Base-by-base conservation (phyloP, 805 yeast genomes). In the Yarrowia yakushimensis region DNA sequence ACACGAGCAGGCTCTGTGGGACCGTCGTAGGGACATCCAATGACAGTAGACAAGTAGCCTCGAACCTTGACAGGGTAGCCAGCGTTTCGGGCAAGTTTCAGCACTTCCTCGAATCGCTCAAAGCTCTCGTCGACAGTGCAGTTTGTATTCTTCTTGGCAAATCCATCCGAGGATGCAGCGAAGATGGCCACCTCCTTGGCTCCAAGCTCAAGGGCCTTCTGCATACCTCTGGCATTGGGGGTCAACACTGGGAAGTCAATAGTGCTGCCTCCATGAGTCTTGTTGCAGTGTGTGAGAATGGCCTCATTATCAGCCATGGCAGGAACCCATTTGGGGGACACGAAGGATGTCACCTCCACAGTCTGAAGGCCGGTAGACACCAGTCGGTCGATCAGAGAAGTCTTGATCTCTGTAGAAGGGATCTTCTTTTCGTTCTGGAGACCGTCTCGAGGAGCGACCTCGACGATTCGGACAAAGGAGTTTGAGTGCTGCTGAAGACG, bases 241-340 rank as follows among this genome's bases (percentile, higher is more conserved):
- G 70, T 65, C 50, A 72, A 66, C 12, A 70, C 73, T 2, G 74
- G 72, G 60, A 67, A 71, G 33, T 62, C 41, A 20, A 67, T 66
- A 13, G 23, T 30, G 25, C 31, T 39, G 8, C 17, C 10, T 12
- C 37, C 43, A 11, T 45, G 54, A 17, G 48, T 57, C 27, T 42
- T 23, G 23, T 65, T 25, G 33, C 52, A 42, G 43, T 59, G 55
- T 41, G 15, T 23, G 20, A 45, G 43, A 5, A 72, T 60, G n/a
- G 65, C 64, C 20, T 63, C 55, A 18, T 70, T 66, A 54, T 72
- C 74, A 9, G 69, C 71, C 74, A 72, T 71, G 55, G 71, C 74
- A 20, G 74, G 74, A 8, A 72, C 74, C 74, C 74, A 72, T 57
- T 71, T 72, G 12, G 74, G 74, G 11, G 74, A 70, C 15, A 72